Evolutionary conservation across 768 basidiomycete species (phyloP).

Genomic region (Xerocomus brunneocitrinus): DNA sequence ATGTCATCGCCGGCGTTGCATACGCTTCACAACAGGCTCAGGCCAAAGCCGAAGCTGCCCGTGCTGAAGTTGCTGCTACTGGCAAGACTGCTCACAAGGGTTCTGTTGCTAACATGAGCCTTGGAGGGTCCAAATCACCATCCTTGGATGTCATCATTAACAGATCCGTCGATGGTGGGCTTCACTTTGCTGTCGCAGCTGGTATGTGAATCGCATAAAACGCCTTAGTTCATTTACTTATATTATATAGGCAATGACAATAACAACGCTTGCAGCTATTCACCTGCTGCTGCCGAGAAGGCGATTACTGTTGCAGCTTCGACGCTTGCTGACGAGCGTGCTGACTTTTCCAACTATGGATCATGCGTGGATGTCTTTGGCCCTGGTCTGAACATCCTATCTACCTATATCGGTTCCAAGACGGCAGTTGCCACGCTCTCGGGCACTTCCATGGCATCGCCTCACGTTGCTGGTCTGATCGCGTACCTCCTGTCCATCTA

Average conservation of each 20-base stretch:
- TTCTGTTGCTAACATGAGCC: conserved; percentile 94
- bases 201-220: conserved; percentile 44
- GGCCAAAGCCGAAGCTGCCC: conserved; percentile 55
- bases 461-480: conserved; percentile 83
- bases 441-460: conserved; percentile 93
- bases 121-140: conserved; percentile 90
- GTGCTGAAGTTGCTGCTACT: conserved; percentile 61
- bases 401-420: conserved; percentile 71
- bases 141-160: conserved; percentile 85
- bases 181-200: conserved; percentile 97
- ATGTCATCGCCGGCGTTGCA: conserved; percentile 83
- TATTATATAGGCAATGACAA: conserved; percentile 63
- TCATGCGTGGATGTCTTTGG: conserved; percentile 90
- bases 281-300: conserved; percentile 83
- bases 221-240: neutral
- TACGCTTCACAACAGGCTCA: conserved; percentile 63
- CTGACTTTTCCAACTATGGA: conserved; percentile 92
- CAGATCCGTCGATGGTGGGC: conserved; percentile 72
- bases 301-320: conserved; percentile 95
- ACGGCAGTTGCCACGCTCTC: conserved; percentile 71
- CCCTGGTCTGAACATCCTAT: conserved; percentile 87
- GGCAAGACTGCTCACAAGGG: conserved; percentile 87
- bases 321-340: conserved; percentile 74
- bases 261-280: conserved; percentile 87
- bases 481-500: conserved; percentile 92